These are phyloP conservation scores for Brassica juncea DNA, from an alignment of 345 rosid genomes.

Conservation along the genomic window DNA sequence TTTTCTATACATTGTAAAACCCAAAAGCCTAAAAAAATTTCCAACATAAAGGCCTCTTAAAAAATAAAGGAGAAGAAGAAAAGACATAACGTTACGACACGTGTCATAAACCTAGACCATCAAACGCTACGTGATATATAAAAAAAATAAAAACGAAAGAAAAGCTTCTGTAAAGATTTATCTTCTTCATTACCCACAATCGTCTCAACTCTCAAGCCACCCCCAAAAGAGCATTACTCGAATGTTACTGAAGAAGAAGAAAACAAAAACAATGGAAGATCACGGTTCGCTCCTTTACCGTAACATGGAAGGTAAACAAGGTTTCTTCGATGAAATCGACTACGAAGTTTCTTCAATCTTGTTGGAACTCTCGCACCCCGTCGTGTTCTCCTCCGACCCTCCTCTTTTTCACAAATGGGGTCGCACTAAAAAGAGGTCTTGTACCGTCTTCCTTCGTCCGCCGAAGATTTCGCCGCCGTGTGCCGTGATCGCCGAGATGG, in stretches of 20 bases:
- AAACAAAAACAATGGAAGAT: neutral
- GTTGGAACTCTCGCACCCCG: slow-evolving; percentile 33
- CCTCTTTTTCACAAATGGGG: slow-evolving; percentile 26
- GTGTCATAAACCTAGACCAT: slow-evolving; percentile 30
- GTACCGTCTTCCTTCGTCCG: neutral
- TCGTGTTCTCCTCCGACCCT: slow-evolving; percentile 21
- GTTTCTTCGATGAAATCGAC: neutral
- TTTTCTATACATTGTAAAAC: neutral
- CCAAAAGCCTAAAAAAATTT: neutral
- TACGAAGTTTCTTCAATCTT: slow-evolving; percentile 32
- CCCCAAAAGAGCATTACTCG: neutral
- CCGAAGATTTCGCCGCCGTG: slow-evolving; percentile 16
- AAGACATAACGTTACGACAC: neutral
- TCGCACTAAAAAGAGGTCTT: slow-evolving; percentile 28
- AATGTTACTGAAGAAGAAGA: slow-evolving; percentile 29
- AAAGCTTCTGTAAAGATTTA: slow-evolving; percentile 31
- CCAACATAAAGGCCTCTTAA: neutral
- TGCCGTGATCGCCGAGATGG: slow-evolving; percentile 10
- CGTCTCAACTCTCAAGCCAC: slow-evolving; percentile 9
- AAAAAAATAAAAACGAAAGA: neutral
- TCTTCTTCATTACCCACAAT: slow-evolving; percentile 23
- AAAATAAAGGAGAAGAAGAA: neutral
- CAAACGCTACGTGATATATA: neutral
- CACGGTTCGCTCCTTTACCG: slow-evolving; percentile 1
- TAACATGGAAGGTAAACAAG: neutral